Evolutionary conservation across 345 rosid genomes (phyloP).

Genomic region (Eucalyptus melliodora): DNA sequence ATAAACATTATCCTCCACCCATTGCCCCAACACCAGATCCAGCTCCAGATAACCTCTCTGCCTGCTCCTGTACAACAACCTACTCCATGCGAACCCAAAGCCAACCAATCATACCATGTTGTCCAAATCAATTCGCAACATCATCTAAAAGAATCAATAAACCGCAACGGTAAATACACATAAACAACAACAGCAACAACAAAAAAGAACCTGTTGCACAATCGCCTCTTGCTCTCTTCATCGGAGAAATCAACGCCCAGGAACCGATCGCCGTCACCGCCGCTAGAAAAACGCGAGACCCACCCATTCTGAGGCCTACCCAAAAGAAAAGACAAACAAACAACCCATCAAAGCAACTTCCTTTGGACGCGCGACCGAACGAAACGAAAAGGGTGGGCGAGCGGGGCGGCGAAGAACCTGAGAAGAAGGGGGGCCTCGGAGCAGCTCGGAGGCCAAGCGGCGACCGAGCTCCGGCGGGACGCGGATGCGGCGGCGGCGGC

Average conservation of each 20-base stretch:
- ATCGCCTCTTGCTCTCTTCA: conserved; percentile 63
- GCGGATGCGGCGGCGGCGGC: conserved; percentile 7
- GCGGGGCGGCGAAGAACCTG: conserved; percentile 1
- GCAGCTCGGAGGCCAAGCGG: background rate
- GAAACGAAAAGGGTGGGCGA: background rate
- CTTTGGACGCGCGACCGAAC: background rate
- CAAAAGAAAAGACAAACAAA: background rate
- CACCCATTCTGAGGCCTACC: conserved; percentile 31
- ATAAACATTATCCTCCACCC: conserved; percentile 75
- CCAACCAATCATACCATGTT: background rate
- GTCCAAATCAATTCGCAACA: background rate
- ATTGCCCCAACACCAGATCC: conserved; percentile 84
- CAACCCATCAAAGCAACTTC: background rate
- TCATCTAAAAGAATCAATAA: background rate
- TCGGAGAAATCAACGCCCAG: conserved; percentile 46
- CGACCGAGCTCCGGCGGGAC: conserved; percentile 7
- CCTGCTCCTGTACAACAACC: conserved; percentile 86
- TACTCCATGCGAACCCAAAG: background rate
- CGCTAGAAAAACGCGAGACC: conserved; percentile 24
- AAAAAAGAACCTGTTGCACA: conserved; percentile 48
- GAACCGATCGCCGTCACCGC: conserved; percentile 1
- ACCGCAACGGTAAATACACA: background rate
- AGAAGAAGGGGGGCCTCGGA: background rate
- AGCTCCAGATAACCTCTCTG: conserved; percentile 92
- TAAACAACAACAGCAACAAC: background rate